Base-by-base conservation (phyloP, 1,284 basidiomycete genomes). In the Anthracocystis panici-leucophaei region DNA sequence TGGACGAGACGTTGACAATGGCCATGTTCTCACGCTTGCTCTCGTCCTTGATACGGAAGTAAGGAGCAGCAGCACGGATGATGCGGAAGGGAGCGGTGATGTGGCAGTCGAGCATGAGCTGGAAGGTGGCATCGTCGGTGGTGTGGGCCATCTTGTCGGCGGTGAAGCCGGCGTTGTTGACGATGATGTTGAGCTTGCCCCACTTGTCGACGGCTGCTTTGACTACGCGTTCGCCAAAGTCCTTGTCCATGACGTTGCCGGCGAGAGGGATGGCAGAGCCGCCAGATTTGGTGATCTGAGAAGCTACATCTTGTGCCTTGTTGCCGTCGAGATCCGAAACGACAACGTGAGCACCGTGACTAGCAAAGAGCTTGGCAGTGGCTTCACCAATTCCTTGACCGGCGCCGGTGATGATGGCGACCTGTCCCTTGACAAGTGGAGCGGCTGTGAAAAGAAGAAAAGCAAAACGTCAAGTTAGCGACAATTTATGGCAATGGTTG, bases 161-260 rank as follows among this genome's bases (percentile, higher is more conserved):
- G 2, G 93, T 94, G 87, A 94, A 94, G 46, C 93, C 93, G 60
- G 92, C 91, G 75, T 94, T 94, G 87, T 93, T 93, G 45, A 94
- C 89, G 63, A 94, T 92, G 54, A 75, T 73, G 67, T 46, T 66
- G 58, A 59, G 72, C 73, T 81, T 81, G 51, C 80, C 80, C 65
- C 69, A 82, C 68, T 80, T 78, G 72, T 76, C 88, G 77, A 93
- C 88, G 5, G 93, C 92, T 6, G 91, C 91, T 55, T 91, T 89
- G 41, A 94, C 88, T 64, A 93, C 90, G 79, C 88, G 90, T 85
- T 93, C 89, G 5, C 92, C 92, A 86, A 93, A 94, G 76, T 93
- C 92, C 59, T 59, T 60, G 59, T 79, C 71, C 77, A 82, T 79
- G n/a, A 82, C 80, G 56, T 82, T 77, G 52, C 80, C 78, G 9